phyloP scores from a whole-genome alignment of 495 filamentous ascomycete species.

The Annulohypoxylon stygium region DNA sequence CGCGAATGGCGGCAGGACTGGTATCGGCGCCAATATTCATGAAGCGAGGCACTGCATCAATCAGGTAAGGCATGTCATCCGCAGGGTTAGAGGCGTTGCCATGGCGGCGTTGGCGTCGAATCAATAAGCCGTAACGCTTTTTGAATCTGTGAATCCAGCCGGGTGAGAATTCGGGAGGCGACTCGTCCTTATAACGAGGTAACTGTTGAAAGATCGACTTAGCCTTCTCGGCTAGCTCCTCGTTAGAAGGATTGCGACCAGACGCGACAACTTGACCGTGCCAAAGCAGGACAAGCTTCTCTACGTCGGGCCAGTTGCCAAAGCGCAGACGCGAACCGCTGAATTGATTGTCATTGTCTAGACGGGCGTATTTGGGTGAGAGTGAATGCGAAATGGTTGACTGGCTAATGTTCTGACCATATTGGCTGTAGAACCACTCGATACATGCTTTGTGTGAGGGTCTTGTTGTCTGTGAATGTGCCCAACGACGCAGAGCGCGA shows the following conservation, averaged over 20 bases:
- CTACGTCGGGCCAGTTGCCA: conserved; percentile 68
- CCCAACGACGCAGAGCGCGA: conserved; percentile 65
- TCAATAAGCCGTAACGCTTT: conserved; percentile 65
- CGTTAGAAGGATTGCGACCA: conserved; percentile 64
- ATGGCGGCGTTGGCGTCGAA: conserved; percentile 62
- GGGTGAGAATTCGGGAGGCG: conserved; percentile 64
- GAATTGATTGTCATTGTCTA: conserved; percentile 64
- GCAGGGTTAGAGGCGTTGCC: conserved; percentile 57
- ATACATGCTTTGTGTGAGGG: conserved; percentile 67
- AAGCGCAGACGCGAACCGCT: conserved; percentile 65
- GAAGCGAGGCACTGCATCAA: conserved; percentile 62
- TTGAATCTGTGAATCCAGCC: conserved; percentile 69
- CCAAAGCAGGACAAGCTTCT: conserved; percentile 67
- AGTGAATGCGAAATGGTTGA: conserved; percentile 66
- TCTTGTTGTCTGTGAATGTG: conserved; percentile 61
- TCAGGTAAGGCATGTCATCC: conserved; percentile 63
- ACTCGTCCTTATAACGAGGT: conserved; percentile 64
- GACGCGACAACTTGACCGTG: conserved; percentile 59
- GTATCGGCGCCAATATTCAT: conserved; percentile 62
- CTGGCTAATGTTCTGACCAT: conserved; percentile 65
- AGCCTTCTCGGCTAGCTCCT: conserved; percentile 66
- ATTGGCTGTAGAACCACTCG: conserved; percentile 65
- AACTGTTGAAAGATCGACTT: conserved; percentile 63
- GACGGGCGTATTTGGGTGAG: conserved; percentile 66
- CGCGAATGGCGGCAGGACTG: conserved; percentile 61